Evolutionary conservation across 2,329 filamentous ascomycete species (phyloP).

Genomic region (Zymoseptoria passerinii): DNA sequence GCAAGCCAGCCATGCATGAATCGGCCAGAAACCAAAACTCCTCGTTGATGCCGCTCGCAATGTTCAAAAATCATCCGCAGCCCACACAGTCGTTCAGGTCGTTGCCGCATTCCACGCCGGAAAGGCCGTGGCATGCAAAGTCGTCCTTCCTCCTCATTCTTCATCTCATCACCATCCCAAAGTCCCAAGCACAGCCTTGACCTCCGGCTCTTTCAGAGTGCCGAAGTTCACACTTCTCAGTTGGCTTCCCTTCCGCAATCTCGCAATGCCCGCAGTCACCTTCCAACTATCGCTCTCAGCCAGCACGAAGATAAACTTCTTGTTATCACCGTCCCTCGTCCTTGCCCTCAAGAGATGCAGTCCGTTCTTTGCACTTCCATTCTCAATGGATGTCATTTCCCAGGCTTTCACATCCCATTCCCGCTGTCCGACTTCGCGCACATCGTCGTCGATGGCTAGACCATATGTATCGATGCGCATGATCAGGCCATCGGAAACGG

Average conservation of each 20-base stretch:
- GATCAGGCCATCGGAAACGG: constrained; percentile 85
- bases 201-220: constrained; percentile 42
- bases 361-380: constrained; percentile 34
- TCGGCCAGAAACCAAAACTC: neutral
- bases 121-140: neutral
- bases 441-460: constrained; percentile 93
- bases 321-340: constrained; percentile 52
- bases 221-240: constrained; percentile 47
- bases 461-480: constrained; percentile 89
- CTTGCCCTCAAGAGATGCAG: constrained; percentile 51
- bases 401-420: constrained; percentile 99
- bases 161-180: constrained; percentile 27
- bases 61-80: neutral
- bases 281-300: constrained; percentile 55
- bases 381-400: constrained; percentile 88
- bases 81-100: neutral
- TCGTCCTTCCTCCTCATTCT: constrained; percentile 1
- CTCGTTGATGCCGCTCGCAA: neutral
- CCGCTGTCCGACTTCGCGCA: constrained; percentile 80
- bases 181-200: constrained; percentile 29
- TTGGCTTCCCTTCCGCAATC: constrained; percentile 48
- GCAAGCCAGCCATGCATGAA: neutral
- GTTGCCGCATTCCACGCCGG: neutral
- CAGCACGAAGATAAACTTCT: constrained; percentile 54
- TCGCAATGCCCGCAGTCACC: constrained; percentile 50